Evolutionary conservation across 306 rosid species (phyloP).

Genomic region (Trifolium pratense): DNA sequence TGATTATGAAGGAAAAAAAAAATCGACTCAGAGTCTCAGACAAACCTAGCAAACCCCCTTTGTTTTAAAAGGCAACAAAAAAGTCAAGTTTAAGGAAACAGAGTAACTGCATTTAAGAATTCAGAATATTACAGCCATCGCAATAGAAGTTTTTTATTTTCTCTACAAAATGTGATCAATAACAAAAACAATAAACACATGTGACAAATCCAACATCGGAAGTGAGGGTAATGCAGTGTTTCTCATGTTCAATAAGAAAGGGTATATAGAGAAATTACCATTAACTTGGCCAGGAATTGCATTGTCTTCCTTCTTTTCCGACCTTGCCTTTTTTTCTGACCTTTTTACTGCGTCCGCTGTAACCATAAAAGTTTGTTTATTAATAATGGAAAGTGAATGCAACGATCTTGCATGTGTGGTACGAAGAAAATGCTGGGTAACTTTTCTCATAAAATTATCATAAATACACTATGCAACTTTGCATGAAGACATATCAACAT

Average conservation of each 20-base stretch:
- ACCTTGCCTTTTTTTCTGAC: conserved; percentile 53
- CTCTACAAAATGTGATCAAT: conserved; percentile 2
- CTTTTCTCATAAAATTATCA: conserved; percentile 23
- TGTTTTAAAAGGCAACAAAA: neutral
- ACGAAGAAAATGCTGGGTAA: conserved; percentile 33
- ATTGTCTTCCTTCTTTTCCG: conserved; percentile 49
- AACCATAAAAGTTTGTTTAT: conserved; percentile 42
- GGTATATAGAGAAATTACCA: conserved; percentile 47
- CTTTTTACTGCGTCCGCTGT: conserved; percentile 66
- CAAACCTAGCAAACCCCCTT: neutral
- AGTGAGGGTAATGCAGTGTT: neutral
- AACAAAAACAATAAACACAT: neutral
- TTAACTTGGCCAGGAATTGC: conserved; percentile 39
- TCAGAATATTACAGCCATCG: conserved; percentile 1
- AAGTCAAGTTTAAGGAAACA: neutral
- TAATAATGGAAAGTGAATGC: conserved; percentile 29
- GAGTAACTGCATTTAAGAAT: conserved; percentile 25
- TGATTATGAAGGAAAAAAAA: conserved; percentile 22
- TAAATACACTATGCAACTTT: conserved; percentile 15
- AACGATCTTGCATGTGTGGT: neutral
- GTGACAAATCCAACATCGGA: conserved; percentile 16
- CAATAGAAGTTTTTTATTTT: neutral
- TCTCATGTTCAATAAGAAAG: neutral
- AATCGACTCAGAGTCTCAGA: conserved; percentile 3
- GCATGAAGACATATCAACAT: conserved; percentile 7